A percentile compares a stretch with the other conserved stretches of the same genome.
Evolutionary conservation across 805 yeast species (phyloP).

Genomic region (Candida stauntonica): DNA sequence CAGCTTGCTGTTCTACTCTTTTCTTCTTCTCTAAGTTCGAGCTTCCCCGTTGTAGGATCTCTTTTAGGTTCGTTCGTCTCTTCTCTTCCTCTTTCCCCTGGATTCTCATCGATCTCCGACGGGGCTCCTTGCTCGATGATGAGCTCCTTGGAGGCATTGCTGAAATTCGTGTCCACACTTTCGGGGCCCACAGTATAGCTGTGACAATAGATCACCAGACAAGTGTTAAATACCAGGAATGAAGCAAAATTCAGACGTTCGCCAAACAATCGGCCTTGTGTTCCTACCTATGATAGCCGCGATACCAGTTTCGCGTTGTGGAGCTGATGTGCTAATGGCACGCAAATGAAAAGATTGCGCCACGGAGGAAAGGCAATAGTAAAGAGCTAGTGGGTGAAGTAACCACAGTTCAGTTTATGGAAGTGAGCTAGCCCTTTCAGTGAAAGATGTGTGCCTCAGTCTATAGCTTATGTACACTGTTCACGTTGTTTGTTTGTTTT

Average conservation of each 20-base stretch:
- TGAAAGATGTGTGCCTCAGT: no score
- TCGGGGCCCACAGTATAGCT: no score
- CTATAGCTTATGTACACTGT: no score
- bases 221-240: no score
- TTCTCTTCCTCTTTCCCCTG: slow-evolving; percentile 13
- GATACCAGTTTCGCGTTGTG: not conserved
- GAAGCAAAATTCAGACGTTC: not conserved
- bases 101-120: slow-evolving; percentile 16
- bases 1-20: slow-evolving; percentile 18
- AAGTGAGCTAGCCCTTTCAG: no score
- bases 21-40: slow-evolving; percentile 11
- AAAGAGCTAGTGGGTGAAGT: no score
- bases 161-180: not conserved
- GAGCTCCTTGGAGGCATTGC: slow-evolving; percentile 10
- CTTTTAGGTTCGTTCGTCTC: slow-evolving; percentile 22
- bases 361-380: no score
- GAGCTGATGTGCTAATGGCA: not conserved
- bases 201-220: no score
- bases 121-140: slow-evolving; percentile 3
- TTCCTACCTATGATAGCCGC: not conserved
- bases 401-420: no score
- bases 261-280: no score
- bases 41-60: slow-evolving; percentile 20
- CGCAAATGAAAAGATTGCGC: no score
- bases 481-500: slow-evolving; percentile 2